phyloP scores from a whole-genome alignment of 805 yeast species.

The Hanseniaspora guilliermondii region DNA sequence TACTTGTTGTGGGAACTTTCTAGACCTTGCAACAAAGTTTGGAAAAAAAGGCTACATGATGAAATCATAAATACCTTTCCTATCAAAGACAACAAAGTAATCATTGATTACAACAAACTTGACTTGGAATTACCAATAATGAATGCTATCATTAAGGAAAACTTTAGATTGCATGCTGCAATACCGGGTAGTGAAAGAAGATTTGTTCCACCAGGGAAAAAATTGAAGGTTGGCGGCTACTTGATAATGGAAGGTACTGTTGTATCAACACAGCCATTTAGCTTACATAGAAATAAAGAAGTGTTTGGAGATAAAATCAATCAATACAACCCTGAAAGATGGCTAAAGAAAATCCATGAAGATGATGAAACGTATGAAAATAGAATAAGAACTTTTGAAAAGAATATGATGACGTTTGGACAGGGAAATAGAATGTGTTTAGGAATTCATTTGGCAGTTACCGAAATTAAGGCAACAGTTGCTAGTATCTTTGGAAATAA shows the following conservation, averaged over 20 bases:
- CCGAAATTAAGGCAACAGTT: slow-evolving; percentile 49
- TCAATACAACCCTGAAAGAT: slow-evolving; percentile 46
- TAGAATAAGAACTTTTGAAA: slow-evolving; percentile 36
- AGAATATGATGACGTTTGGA: slow-evolving; percentile 56
- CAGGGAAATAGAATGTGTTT: slow-evolving; percentile 64
- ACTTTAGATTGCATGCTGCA: slow-evolving; percentile 50
- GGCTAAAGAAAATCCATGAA: slow-evolving; percentile 37
- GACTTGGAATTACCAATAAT: slow-evolving; percentile 40
- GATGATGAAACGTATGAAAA: slow-evolving; percentile 25
- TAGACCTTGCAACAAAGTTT: slow-evolving; percentile 32
- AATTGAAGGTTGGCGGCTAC: slow-evolving; percentile 17
- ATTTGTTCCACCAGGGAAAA: slow-evolving; percentile 28
- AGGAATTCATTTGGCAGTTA: slow-evolving; percentile 55
- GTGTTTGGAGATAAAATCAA: slow-evolving; percentile 42
- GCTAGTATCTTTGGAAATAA: slow-evolving; percentile 41
- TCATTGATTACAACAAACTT: slow-evolving; percentile 29
- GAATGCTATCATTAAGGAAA: slow-evolving; percentile 51
- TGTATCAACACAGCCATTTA: slow-evolving; percentile 55
- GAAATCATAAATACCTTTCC: slow-evolving; percentile 32
- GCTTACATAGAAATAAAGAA: slow-evolving; percentile 40
- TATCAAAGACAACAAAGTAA: slow-evolving; percentile 24
- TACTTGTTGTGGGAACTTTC: slow-evolving; percentile 50
- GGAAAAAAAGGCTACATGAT: slow-evolving; percentile 36
- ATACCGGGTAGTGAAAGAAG: slow-evolving; percentile 69
- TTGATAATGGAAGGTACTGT: slow-evolving; percentile 41